Base-by-base conservation (phyloP, 805 yeast species). In the Isabelozyma rhagii region DNA sequence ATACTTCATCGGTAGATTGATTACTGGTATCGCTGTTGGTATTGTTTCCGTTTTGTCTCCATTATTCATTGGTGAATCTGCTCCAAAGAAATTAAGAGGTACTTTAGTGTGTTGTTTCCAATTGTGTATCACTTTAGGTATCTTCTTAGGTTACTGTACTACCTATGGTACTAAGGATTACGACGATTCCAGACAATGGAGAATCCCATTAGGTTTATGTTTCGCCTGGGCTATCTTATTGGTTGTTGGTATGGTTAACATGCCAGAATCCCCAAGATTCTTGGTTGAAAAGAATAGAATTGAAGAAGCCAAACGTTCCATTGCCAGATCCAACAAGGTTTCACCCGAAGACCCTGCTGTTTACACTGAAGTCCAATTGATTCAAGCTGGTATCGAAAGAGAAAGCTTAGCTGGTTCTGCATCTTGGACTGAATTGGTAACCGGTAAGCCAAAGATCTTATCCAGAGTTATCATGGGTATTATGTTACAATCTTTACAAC, bases 21-120 rank as follows among this genome's bases (percentile, higher is more conserved):
- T 83, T 39, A 78, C 87, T n/a, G 92, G 92, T n/a, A 55, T 84
- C n/a, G 90, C 86, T 15, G 83, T 87, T 18, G 94, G 94, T 14
- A 78, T 79, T 21, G 83, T 87, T 11, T 81, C 90, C 0, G 87
- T 85, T 59, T 75, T 84, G 39, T 82, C 82, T 4, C 93, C 84
- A 41, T 71, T 80, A 71, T 79, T 84, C 70, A 83, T 84, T 59
- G 78, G 85, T 27, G 92, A 85, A 66, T 77, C 84, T 51, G 71
- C 90, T 50, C 92, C 92, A 61, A 84, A 82, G 58, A 81, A 78
- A 50, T 69, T 84, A 38, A 81, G 92, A 80, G 89, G 89, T 66
- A 75, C 87, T 36, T 73, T 85, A 51, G 89, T 85, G 44, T 80
- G 85, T 39, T 79, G 82, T 57, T 85, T 77, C 75, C 90, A 85